phyloP scores from a whole-genome alignment of 1,284 basidiomycete species.

The Trichosporon sp. region DNA sequence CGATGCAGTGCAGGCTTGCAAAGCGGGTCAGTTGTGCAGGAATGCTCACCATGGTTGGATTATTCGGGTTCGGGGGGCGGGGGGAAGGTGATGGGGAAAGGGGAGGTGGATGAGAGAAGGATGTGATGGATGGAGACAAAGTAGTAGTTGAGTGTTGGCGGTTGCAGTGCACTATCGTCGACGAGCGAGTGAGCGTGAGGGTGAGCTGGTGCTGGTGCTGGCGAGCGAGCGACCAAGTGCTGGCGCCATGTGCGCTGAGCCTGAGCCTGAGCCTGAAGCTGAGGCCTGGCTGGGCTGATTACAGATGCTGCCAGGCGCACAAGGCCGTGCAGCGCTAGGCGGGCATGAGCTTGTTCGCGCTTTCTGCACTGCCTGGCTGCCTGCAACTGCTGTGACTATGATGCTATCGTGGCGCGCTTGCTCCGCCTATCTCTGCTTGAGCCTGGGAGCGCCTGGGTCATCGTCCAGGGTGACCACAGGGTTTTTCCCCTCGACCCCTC shows the following conservation, averaged over 20 bases:
- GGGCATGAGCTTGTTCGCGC: neutral
- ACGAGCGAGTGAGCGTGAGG: too few species aligned
- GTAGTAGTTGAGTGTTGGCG: neutral
- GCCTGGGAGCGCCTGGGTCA: too few species aligned
- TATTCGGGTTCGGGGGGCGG: neutral
- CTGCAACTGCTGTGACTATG: neutral
- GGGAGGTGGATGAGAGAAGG: neutral
- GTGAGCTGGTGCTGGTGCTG: neutral
- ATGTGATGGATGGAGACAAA: conserved; percentile 4
- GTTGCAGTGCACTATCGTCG: neutral
- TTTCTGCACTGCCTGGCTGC: too few species aligned
- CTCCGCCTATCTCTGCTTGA: too few species aligned
- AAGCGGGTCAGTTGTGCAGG: too few species aligned
- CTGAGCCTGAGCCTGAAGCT: neutral
- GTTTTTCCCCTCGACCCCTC: too few species aligned
- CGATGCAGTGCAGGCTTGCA: too few species aligned
- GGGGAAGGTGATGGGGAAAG: neutral
- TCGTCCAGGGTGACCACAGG: neutral
- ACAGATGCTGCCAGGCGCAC: neutral
- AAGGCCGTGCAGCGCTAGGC: too few species aligned
- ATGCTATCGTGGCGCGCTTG: neutral
- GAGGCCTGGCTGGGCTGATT: neutral
- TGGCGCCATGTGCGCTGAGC: too few species aligned
- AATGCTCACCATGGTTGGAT: neutral
- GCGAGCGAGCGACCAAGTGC: too few species aligned